phyloP scores from a whole-genome alignment of 192 early-diverging fungal genomes.

The Phlyctochytrium bullatum region DNA sequence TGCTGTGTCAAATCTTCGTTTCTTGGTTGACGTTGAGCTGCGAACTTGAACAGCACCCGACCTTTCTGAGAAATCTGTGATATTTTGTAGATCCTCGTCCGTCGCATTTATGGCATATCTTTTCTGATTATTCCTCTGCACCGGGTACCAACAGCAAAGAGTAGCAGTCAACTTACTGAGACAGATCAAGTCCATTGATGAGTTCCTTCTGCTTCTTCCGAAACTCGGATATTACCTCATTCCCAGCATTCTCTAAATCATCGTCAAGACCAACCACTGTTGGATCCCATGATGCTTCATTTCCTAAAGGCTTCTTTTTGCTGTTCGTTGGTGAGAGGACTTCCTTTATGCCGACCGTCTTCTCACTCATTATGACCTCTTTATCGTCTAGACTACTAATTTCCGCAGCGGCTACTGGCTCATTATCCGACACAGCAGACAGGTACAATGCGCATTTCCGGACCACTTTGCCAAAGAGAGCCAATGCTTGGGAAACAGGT shows the following conservation, averaged over 20 bases:
- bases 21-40: conserved; percentile 60
- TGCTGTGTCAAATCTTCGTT: conserved; percentile 35
- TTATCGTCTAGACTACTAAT: conserved; percentile 25
- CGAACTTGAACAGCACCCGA: conserved; percentile 75
- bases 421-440: conserved; percentile 54
- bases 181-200: conserved; percentile 73
- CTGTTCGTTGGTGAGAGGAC: conserved; percentile 11
- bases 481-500: conserved; percentile 82
- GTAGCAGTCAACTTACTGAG: conserved; percentile 50
- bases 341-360: not conserved
- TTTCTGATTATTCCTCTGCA: conserved; percentile 13
- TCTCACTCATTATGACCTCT: not conserved
- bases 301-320: conserved; percentile 35
- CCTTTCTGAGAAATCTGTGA: conserved; percentile 53
- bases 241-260: conserved; percentile 81
- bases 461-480: conserved; percentile 91
- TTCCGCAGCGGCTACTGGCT: conserved; percentile 43
- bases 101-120: conserved; percentile 70
- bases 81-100: conserved; percentile 72
- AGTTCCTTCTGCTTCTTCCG: conserved; percentile 74
- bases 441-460: conserved; percentile 78
- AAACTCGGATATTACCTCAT: conserved; percentile 65
- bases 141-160: not conserved
- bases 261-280: conserved; percentile 70
- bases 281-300: conserved; percentile 88